Evolutionary conservation across 2,329 filamentous ascomycete species (phyloP).

Genomic region (Coniochaeta hoffmannii): DNA sequence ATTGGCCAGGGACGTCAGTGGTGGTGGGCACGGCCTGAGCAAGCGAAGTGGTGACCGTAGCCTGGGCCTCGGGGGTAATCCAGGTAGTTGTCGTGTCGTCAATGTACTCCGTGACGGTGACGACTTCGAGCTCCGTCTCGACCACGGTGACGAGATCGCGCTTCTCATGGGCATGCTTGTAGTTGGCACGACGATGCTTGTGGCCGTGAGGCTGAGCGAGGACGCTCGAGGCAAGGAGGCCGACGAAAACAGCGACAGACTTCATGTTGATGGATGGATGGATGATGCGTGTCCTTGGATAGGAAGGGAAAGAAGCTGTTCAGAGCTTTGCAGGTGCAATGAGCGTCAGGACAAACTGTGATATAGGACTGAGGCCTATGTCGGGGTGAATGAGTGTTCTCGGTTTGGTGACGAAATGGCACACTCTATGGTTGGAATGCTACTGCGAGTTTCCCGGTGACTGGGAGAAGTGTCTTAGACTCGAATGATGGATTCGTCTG

Average conservation of each 20-base stretch:
- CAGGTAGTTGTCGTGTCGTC: slow-evolving; percentile 41
- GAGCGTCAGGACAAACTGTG: not conserved
- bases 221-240: slow-evolving; percentile 35
- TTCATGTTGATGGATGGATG: slow-evolving; percentile 27
- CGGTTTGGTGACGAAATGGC: not conserved
- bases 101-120: slow-evolving; percentile 40
- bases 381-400: not conserved
- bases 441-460: not conserved
- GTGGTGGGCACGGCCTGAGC: slow-evolving; percentile 12
- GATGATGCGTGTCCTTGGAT: not conserved
- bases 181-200: slow-evolving; percentile 27
- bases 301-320: not conserved
- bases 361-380: not conserved
- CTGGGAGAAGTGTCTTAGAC: not conserved
- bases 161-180: slow-evolving; percentile 30
- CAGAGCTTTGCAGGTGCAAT: not conserved
- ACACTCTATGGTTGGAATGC: not conserved
- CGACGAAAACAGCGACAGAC: slow-evolving; percentile 30
- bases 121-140: slow-evolving; percentile 42
- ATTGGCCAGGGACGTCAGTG: slow-evolving; percentile 21
- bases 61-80: slow-evolving; percentile 24
- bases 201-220: slow-evolving; percentile 40
- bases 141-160: slow-evolving; percentile 36
- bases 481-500: not conserved
- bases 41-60: slow-evolving; percentile 14